phyloP scores from a whole-genome alignment of 1,284 basidiomycete species.

The Volvariella surrecta region DNA sequence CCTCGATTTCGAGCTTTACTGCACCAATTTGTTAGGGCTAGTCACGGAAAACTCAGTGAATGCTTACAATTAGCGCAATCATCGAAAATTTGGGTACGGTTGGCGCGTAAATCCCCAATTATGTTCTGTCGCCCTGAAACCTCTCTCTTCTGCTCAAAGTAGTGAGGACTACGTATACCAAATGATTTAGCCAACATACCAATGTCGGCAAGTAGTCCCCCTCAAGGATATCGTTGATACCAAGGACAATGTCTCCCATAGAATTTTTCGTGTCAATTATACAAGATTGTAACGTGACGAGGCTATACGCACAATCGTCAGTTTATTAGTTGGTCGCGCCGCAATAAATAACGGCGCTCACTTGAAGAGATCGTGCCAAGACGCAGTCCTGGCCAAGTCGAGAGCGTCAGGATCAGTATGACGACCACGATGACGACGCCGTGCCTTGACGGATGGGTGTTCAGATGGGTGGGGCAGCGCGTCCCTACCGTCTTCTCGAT shows the following conservation, averaged over 20 bases:
- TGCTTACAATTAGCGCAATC: slow-evolving; percentile 40
- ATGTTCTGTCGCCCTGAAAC: slow-evolving; percentile 49
- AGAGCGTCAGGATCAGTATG: slow-evolving; percentile 11
- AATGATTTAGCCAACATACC: slow-evolving; percentile 31
- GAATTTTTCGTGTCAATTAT: slow-evolving; percentile 61
- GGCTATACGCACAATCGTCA: slow-evolving; percentile 18
- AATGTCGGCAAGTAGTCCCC: slow-evolving; percentile 32
- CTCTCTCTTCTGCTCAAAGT: slow-evolving; percentile 44
- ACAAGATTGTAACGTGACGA: slow-evolving; percentile 55
- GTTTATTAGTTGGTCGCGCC: slow-evolving; percentile 28
- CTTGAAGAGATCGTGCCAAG: slow-evolving; percentile 67
- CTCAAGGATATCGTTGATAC: slow-evolving; percentile 44
- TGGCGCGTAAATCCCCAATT: slow-evolving; percentile 36
- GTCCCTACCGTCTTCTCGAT: slow-evolving; percentile 1
- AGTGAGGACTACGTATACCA: slow-evolving; percentile 10
- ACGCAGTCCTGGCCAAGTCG: slow-evolving; percentile 32
- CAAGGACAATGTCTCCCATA: slow-evolving; percentile 42
- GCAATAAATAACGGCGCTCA: slow-evolving; percentile 24
- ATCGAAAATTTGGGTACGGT: slow-evolving; percentile 29
- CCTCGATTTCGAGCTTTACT: slow-evolving; percentile 36
- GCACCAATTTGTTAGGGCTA: slow-evolving; percentile 7
- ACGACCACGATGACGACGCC: slow-evolving; percentile 21
- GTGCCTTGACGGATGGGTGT: slow-evolving; percentile 18
- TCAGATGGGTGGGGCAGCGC: slow-evolving; percentile 9
- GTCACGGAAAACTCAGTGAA: slow-evolving; percentile 10